Percentiles rank a stretch among this genome's conserved stretches.
Conservation (phyloP, 2,329 filamentous ascomycete genomes). For the Atkinsonella texensis region DNA sequence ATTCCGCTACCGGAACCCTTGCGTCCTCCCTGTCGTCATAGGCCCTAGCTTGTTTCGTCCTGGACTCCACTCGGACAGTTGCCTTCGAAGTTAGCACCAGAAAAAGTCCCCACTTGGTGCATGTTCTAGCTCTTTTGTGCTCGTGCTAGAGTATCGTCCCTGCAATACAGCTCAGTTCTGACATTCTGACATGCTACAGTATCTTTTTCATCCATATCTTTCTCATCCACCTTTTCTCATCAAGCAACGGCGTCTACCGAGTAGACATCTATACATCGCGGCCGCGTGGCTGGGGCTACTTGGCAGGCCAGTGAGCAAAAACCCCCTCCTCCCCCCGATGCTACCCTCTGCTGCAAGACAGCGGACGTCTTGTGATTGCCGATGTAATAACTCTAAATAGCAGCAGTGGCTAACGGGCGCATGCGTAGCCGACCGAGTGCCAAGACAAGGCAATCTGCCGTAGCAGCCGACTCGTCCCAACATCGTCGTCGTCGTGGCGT, state of each 20-base stretch:
- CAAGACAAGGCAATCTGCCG: neutral
- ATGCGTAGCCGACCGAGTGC: neutral
- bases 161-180: too few species aligned
- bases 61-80: too few species aligned
- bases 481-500: neutral
- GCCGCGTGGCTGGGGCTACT: slow-evolving; percentile 4
- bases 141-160: too few species aligned
- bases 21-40: neutral
- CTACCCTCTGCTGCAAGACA: neutral
- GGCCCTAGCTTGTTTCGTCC: neutral
- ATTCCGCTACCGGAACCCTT: neutral
- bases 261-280: neutral
- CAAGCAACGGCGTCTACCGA: neutral
- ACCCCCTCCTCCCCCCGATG: neutral
- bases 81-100: neutral
- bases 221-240: neutral
- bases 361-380: neutral
- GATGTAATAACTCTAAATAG: neutral
- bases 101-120: neutral
- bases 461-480: neutral
- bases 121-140: neutral
- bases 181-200: too few species aligned
- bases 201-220: too few species aligned
- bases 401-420: neutral
- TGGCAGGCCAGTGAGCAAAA: neutral